These are phyloP conservation scores for Leishmania tarentolae DNA, from an alignment of 208 protist species.

Conservation along the genomic window DNA sequence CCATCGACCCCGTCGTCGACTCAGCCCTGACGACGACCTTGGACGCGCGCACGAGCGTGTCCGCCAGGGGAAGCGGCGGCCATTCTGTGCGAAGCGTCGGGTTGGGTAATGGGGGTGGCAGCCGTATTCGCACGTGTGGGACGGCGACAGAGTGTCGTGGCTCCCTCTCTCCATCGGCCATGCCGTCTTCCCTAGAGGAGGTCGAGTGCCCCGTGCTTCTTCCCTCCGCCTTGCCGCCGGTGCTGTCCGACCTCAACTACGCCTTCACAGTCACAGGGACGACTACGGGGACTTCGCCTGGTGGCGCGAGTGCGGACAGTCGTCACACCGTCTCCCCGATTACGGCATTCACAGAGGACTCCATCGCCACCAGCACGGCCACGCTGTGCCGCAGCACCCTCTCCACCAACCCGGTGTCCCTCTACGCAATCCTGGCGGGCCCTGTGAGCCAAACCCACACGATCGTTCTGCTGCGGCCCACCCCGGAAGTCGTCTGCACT, in stretches of 20 bases:
- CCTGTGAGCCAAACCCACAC: conserved; percentile 52
- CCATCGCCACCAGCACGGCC: conserved; percentile 8
- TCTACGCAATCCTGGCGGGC: conserved; percentile 46
- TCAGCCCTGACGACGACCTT: neutral
- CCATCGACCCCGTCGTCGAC: conserved; percentile 20
- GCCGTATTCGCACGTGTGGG: neutral
- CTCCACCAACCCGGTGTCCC: conserved; percentile 43
- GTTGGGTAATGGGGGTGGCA: neutral
- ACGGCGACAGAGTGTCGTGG: neutral
- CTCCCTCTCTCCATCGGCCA: neutral
- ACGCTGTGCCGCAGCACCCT: conserved; percentile 42
- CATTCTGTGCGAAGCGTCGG: neutral
- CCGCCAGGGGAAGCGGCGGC: neutral
- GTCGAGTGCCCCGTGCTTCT: conserved; percentile 46
- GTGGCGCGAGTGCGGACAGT: neutral
- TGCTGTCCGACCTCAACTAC: conserved; percentile 74
- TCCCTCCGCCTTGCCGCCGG: conserved; percentile 49
- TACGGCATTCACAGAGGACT: neutral
- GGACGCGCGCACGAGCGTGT: neutral
- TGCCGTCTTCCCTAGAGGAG: neutral
- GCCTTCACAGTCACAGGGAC: conserved; percentile 24
- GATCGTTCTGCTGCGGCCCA: conserved; percentile 61
- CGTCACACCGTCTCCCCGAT: neutral
- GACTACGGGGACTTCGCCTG: neutral
- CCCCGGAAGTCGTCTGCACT: conserved; percentile 30